phyloP scores from a whole-genome alignment of 2,329 filamentous ascomycete genomes.

The Pseudogymnoascus sp. region DNA sequence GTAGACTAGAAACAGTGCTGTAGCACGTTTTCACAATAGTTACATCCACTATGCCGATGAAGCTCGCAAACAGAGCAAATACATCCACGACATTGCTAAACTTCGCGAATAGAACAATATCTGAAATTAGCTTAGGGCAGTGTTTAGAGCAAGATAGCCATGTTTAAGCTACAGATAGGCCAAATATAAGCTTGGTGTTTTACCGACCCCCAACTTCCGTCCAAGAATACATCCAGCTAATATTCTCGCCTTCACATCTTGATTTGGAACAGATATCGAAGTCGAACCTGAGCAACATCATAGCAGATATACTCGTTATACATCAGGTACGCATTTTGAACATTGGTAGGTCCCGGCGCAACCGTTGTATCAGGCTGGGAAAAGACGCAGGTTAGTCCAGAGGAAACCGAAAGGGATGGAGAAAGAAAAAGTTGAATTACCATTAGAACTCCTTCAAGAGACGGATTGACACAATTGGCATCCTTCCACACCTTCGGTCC shows the following conservation, averaged over 20 bases:
- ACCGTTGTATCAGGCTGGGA: conserved; percentile 43
- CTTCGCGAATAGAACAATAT: neutral
- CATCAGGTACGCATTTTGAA: conserved; percentile 40
- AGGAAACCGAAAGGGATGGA: neutral
- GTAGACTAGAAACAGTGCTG: neutral
- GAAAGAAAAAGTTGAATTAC: conserved; percentile 37
- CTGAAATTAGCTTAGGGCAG: neutral
- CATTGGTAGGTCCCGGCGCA: conserved; percentile 41
- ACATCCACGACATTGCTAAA: neutral
- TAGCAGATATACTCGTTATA: conserved; percentile 75
- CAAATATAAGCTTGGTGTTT: neutral
- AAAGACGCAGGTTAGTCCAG: conserved; percentile 5
- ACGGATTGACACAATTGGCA: conserved; percentile 55
- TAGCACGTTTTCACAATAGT: neutral
- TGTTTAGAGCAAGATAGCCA: neutral
- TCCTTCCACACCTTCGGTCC: conserved; percentile 70
- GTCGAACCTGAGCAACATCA: conserved; percentile 43
- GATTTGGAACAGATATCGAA: neutral
- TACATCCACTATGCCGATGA: neutral
- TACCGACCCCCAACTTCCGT: neutral
- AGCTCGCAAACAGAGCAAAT: neutral
- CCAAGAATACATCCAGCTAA: neutral
- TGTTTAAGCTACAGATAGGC: neutral
- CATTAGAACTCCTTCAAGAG: conserved; percentile 62
- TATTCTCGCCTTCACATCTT: neutral